phyloP scores from a whole-genome alignment of 2,329 filamentous ascomycete genomes.

The Fusarium nodosum region DNA sequence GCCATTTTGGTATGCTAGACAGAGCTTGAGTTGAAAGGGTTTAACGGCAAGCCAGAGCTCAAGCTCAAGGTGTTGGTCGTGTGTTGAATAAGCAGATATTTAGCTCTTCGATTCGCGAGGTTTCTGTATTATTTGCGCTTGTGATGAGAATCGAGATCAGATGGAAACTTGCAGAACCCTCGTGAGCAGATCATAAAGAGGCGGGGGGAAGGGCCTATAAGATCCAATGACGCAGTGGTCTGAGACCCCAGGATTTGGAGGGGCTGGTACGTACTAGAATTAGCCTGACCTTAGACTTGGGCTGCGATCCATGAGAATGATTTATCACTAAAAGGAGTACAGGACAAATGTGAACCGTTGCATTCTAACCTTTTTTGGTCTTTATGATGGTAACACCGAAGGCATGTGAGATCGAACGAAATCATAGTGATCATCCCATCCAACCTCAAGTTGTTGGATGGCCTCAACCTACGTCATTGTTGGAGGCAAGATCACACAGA shows the following conservation, averaged over 20 bases:
- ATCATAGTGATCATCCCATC: conserved; percentile 22
- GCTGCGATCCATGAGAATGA: background rate
- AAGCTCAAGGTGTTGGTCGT: conserved; percentile 25
- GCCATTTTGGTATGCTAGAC: conserved; percentile 56
- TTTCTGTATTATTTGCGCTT: conserved; percentile 24
- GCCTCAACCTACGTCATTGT: conserved; percentile 39
- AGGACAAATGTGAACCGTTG: background rate
- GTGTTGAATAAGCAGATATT: conserved; percentile 17
- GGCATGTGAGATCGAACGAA: conserved; percentile 25
- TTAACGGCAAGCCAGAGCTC: conserved; percentile 30
- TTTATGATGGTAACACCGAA: conserved; percentile 5
- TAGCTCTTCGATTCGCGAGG: background rate
- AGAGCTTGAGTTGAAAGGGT: conserved; percentile 34
- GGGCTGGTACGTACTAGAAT: conserved; percentile 37
- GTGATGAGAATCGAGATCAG: conserved; percentile 44
- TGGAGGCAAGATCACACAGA: conserved; percentile 4
- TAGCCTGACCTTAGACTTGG: conserved; percentile 1
- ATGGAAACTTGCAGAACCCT: conserved; percentile 40
- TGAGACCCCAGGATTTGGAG: conserved; percentile 37
- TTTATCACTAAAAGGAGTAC: background rate
- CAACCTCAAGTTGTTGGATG: conserved; percentile 7
- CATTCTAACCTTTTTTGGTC: conserved; percentile 15
- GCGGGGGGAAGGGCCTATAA: conserved; percentile 33
- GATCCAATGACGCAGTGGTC: conserved; percentile 47
- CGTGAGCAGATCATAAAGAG: conserved; percentile 46